Base-by-base conservation (phyloP, 163 green algal genomes). In the Scenedesmus sp. region DNA sequence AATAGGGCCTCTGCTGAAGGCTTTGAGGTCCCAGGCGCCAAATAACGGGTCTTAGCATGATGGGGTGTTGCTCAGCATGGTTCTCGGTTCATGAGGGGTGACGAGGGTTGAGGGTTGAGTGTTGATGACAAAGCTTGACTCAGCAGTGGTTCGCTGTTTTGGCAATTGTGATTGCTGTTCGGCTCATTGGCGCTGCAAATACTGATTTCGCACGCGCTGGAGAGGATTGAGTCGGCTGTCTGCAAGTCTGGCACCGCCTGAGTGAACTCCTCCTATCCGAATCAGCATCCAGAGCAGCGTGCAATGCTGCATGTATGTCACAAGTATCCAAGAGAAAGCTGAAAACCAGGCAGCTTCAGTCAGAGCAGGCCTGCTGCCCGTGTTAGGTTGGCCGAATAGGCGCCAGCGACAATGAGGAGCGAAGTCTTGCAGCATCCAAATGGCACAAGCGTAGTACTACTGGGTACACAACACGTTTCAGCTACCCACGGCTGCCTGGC, bases 391-490 rank as follows among this genome's bases (percentile, higher is more conserved):
- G 56, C 81, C 18, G 81, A 66, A 52, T 60, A 62, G 79, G 79
- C 46, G 79, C 34, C 79, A 87, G 52, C 83, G 62, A 56, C 52
- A 23, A 79, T 79, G 84, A 57, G 18, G 46, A 59, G 59, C 60
- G 77, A 89, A 15, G 34, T 81, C 23, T 57, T 91, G 2, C 16
- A 70, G 56, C 87, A 91, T 52, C 87, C 87, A 12, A 55, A 5
- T 34, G 87, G 87, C n/a, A 46, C 74, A 16, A 46, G n/a, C 66
- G 87, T 91, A 15, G 54, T 86, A 2, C 23, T 91, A 3, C 52
- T 91, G 2, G 87, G 87, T 26, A 86, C 67, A 2, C 46, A 60
- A 10, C 87, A 91, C 66, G 87, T 91, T 1, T 91, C 87, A 34
- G 46, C 18, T 13, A 20, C 13, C 46, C 52, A 85, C 76, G 87